Evolutionary conservation across 805 yeast genomes (phyloP).

Genomic region (Metschnikowia bowlesiae): DNA sequence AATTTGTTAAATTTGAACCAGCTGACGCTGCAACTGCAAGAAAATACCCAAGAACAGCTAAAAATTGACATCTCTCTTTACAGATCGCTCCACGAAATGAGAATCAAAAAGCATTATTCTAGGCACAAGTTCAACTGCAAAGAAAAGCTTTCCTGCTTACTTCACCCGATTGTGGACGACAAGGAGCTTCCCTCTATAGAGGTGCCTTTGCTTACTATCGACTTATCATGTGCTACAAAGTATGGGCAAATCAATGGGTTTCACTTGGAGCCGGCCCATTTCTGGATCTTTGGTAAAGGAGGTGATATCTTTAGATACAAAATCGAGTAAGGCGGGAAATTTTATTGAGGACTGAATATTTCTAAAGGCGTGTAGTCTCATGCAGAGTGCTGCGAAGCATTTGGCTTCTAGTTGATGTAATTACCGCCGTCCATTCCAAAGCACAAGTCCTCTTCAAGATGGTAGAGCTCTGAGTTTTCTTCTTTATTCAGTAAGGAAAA

Average conservation of each 20-base stretch:
- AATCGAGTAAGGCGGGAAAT: conserved; percentile 7
- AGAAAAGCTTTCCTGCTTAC: conserved; percentile 19
- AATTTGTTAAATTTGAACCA: conserved; percentile 11
- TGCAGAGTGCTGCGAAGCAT: background rate
- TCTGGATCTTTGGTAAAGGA: conserved; percentile 37
- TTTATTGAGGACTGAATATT: background rate
- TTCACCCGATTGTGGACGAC: conserved; percentile 37
- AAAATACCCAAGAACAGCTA: conserved; percentile 18
- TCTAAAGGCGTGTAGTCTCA: background rate
- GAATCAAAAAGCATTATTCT: conserved; percentile 32
- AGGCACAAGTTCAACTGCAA: conserved; percentile 13
- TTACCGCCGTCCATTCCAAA: conserved; percentile 40
- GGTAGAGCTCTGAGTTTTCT: conserved; percentile 27
- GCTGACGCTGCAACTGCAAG: conserved; percentile 6
- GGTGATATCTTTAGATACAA: conserved; percentile 38
- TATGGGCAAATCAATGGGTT: conserved; percentile 36
- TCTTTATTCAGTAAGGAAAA: conserved; percentile 22
- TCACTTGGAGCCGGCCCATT: conserved; percentile 23
- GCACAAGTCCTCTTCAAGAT: conserved; percentile 42
- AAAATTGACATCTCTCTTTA: conserved; percentile 31
- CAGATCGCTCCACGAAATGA: conserved; percentile 30
- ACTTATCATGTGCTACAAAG: conserved; percentile 28
- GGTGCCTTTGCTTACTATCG: conserved; percentile 31
- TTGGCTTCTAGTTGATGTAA: conserved; percentile 4
- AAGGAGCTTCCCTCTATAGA: conserved; percentile 36